Evolutionary conservation across 768 basidiomycete species (phyloP).

Genomic region (Panaeolus cyanescens): DNA sequence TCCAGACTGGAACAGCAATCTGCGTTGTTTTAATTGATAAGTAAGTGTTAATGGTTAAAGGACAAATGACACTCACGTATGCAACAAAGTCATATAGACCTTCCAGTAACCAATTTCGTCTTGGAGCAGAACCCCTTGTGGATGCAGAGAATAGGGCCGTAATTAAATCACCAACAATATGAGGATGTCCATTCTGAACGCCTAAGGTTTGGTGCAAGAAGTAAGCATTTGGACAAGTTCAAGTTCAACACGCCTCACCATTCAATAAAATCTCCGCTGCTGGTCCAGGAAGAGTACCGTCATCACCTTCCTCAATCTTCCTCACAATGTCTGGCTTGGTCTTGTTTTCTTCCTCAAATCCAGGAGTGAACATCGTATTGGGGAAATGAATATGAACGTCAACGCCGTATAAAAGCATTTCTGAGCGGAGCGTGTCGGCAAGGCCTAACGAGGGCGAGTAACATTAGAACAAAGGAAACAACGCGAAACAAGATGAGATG

Average conservation of each 20-base stretch:
- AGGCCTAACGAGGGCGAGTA: slow-evolving; percentile 51
- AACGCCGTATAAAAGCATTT: slow-evolving; percentile 77
- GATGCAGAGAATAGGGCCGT: slow-evolving; percentile 68
- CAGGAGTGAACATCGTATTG: slow-evolving; percentile 76
- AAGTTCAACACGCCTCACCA: no score
- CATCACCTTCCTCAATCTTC: slow-evolving; percentile 71
- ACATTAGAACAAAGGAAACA: neutral
- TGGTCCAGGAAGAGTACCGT: slow-evolving; percentile 62
- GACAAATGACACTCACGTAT: slow-evolving; percentile 36
- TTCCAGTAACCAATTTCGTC: slow-evolving; percentile 64
- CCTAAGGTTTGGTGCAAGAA: slow-evolving; percentile 50
- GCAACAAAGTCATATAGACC: slow-evolving; percentile 44
- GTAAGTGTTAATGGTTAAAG: slow-evolving; percentile 4
- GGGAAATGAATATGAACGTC: slow-evolving; percentile 83
- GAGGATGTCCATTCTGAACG: slow-evolving; percentile 65
- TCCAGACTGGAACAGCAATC: slow-evolving; percentile 57
- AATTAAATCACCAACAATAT: slow-evolving; percentile 75
- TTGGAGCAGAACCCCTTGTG: slow-evolving; percentile 63
- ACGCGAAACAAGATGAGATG: neutral
- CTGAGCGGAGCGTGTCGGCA: slow-evolving; percentile 80
- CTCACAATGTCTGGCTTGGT: slow-evolving; percentile 75
- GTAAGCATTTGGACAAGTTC: no score
- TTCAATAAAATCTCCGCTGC: slow-evolving; percentile 61
- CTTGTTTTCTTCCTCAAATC: slow-evolving; percentile 74
- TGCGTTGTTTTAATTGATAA: slow-evolving; percentile 21